Base-by-base conservation (phyloP, 2,329 filamentous ascomycete genomes). In the Ceratocystis colombiana region DNA sequence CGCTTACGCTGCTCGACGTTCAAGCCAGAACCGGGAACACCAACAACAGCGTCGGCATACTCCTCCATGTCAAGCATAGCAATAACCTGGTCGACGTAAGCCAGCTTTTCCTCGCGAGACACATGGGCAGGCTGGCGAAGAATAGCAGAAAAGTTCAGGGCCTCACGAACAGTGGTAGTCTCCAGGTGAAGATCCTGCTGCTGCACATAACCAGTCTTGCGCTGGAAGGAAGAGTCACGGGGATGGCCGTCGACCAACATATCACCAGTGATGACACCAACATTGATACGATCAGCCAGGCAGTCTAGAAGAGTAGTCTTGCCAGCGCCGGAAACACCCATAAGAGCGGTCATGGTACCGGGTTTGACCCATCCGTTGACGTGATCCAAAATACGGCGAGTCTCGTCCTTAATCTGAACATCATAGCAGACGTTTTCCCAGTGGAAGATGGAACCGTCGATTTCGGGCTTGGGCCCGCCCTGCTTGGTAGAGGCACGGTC, bases 351-450 rank as follows among this genome's bases (percentile, higher is more conserved):
- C 65, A 96, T 75, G 17, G 90, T 96, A 68, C 92, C 92, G 2
- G 92, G 92, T 76, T 95, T 94, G 68, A 96, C 90, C 89, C 90
- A 96, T 45, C 92, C 92, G 72, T 95, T 88, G 12, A 96, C 89
- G 69, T 94, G 80, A 71, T 96, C 87, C 68, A 96, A 78, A 71
- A 96, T 88, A 55, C 87, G 84, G 17, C 90, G 83, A 1, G 80
- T 77, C 71, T 93, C 84, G 15, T 80, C 79, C 78, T 95, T 95
- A 76, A 96, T 91, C 74, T 89, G 87, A 74, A 86, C 79, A 68
- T 86, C 81, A 71, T 83, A 96, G 76, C 87, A 91, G 1, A 96
- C 87, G 71, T 93, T 81, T 70, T 86, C 82, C 91, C 90, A 96
- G 72, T 90, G 88, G 79, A 95, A 95, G 68, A 92, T 84, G 25